These are phyloP conservation scores for Epicoccum sorghinum DNA, from an alignment of 2,329 filamentous ascomycete species.

Conservation along the genomic window DNA sequence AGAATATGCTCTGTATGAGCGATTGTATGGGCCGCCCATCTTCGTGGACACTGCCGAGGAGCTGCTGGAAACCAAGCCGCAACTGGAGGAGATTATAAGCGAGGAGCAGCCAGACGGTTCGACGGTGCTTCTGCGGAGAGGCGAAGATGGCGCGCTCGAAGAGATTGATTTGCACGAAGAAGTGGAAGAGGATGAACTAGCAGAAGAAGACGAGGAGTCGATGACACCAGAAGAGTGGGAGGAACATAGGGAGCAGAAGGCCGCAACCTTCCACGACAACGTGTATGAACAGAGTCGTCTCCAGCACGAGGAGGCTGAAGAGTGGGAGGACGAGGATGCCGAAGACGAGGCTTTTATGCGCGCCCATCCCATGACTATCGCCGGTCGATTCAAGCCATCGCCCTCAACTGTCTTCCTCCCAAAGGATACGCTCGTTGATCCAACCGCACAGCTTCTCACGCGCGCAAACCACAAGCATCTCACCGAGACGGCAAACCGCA, in stretches of 20 bases:
- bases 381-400: constrained; percentile 75
- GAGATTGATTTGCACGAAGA: constrained; percentile 58
- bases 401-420: constrained; percentile 80
- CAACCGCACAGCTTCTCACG: constrained; percentile 72
- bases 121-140: constrained; percentile 59
- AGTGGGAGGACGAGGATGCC: constrained; percentile 37
- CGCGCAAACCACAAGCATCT: constrained; percentile 73
- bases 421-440: constrained; percentile 69
- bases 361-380: constrained; percentile 74
- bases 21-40: constrained; percentile 77
- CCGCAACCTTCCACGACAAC: constrained; percentile 39
- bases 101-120: constrained; percentile 39
- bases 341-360: constrained; percentile 56
- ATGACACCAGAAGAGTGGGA: constrained; percentile 45
- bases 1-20: constrained; percentile 77
- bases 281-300: constrained; percentile 52
- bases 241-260: constrained; percentile 40
- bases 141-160: constrained; percentile 64
- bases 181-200: constrained; percentile 39
- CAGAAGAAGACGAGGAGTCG: constrained; percentile 36
- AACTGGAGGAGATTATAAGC: constrained; percentile 54
- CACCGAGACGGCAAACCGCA: constrained; percentile 69
- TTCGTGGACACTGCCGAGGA: constrained; percentile 66
- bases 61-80: constrained; percentile 49
- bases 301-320: constrained; percentile 51